A percentile compares a stretch with the other conserved stretches of the same genome.
Evolutionary conservation across 73 alveolate species (phyloP).

Genomic region (Tetrahymena malaccensis): DNA sequence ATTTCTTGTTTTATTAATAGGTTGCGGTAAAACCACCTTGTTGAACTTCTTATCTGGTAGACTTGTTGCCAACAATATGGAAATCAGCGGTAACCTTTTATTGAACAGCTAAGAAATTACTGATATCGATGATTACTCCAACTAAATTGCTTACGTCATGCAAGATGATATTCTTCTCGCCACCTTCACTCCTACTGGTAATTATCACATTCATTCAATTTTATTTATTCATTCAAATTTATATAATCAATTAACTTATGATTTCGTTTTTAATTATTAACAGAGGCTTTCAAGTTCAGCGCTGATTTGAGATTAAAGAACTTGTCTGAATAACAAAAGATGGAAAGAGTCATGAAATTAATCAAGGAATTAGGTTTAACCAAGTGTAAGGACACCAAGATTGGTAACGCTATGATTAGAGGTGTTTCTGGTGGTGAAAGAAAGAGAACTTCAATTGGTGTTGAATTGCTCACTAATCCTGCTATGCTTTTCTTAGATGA

Average conservation of each 20-base stretch:
- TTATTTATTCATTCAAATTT: not conserved
- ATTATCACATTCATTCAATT: not conserved
- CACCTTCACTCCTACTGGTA: slow-evolving; percentile 52
- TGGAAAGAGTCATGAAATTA: slow-evolving; percentile 52
- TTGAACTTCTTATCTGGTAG: slow-evolving; percentile 45
- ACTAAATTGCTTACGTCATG: slow-evolving; percentile 45
- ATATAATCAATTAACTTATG: not conserved
- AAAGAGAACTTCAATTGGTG: slow-evolving; percentile 75
- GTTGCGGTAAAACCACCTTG: slow-evolving; percentile 48
- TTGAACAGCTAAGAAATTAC: slow-evolving; percentile 21
- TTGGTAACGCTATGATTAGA: slow-evolving; percentile 61
- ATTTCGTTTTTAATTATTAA: not conserved
- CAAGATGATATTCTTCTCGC: slow-evolving; percentile 50
- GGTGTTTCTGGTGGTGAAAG: slow-evolving; percentile 88
- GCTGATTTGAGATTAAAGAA: slow-evolving; percentile 51
- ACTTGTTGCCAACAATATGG: slow-evolving; percentile 24
- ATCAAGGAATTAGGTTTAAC: slow-evolving; percentile 56
- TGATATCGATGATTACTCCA: slow-evolving; percentile 33
- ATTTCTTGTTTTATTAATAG: not conserved
- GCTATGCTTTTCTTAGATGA: slow-evolving; percentile 73
- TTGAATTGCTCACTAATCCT: slow-evolving; percentile 79
- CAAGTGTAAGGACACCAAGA: slow-evolving; percentile 64
- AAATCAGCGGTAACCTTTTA: slow-evolving; percentile 13
- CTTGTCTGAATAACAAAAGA: slow-evolving; percentile 30
- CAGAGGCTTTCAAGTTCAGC: slow-evolving; percentile 51